Base-by-base conservation (phyloP, 2,329 filamentous ascomycete species). In the Didymella segeticola region DNA sequence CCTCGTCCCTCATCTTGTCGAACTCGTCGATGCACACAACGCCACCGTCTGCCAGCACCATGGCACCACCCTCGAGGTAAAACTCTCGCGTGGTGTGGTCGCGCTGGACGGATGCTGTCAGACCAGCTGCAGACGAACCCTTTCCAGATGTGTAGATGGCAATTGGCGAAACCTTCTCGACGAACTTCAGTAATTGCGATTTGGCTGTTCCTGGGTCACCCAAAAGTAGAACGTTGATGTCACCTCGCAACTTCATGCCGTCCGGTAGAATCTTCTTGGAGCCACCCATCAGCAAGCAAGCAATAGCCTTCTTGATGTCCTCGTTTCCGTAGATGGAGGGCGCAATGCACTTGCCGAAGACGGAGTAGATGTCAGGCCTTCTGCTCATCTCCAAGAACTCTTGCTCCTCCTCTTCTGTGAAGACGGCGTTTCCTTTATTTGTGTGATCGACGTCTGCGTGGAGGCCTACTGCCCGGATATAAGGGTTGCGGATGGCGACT, bases 21-120 rank as follows among this genome's bases (percentile, higher is more conserved):
- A 99, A 99, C 77, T 99, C 95, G 71, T 99, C 95, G 66, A 99
- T 99, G 76, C 95, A 98, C 9, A 98, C 95, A 1, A 98, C 93
- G 66, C 95, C 95, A 2, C 93, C 93, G 63, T 99, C 95, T 4
- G 95, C 95, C 15, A 99, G 85, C 3, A 99, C 95, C 95, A 99
- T 98, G 26, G 95, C 95, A 77, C 95, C 95, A 39, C 95, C 95
- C 80, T 99, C 95, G 0, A 99, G 86, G 69, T 98, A 99, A 75
- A 99, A 99, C 73, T 99, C 95, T 45, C 95, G 86, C 0, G 93
- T 97, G 12, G 88, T 89, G 12, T 90, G 88, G 69, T 99, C 95
- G 53, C 95, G 87, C 67, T 99, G 95, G 1, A 99, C 95, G 0
- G 95, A 98, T 0, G 95, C 95, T 15, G 95, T 99, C 61, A 99